A percentile compares a stretch with the other conserved stretches of the same genome.
These are phyloP conservation scores for Orychophragmus violaceus DNA, from an alignment of 345 rosid species.

Conservation along the genomic window DNA sequence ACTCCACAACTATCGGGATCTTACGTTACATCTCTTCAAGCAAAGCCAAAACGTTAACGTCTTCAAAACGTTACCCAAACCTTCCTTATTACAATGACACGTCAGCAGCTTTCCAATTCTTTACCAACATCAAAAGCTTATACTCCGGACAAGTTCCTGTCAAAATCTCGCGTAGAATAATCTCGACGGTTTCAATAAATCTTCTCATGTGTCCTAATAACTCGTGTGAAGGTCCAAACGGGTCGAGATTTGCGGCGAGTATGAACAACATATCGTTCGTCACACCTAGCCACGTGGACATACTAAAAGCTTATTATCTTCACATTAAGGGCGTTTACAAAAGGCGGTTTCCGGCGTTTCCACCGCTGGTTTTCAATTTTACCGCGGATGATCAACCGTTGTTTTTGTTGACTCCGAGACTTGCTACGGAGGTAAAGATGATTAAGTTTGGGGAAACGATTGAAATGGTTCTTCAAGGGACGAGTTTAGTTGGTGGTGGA, in stretches of 20 bases:
- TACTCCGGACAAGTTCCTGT: constrained; percentile 2
- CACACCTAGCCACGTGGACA: constrained; percentile 24
- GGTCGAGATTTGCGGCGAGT: constrained; percentile 21
- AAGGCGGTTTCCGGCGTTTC: constrained; percentile 32
- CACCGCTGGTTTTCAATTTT: constrained; percentile 26
- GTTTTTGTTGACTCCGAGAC: constrained; percentile 11
- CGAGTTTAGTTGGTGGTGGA: constrained; percentile 16
- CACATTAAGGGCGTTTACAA: constrained; percentile 14
- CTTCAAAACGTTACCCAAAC: constrained; percentile 22
- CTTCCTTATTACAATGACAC: constrained; percentile 43
- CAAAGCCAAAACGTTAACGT: neutral
- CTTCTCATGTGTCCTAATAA: constrained; percentile 16
- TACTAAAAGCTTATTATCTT: constrained; percentile 20
- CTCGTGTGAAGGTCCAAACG: constrained; percentile 23
- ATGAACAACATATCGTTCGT: constrained; percentile 27
- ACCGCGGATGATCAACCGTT: constrained; percentile 18
- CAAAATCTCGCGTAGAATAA: constrained; percentile 13
- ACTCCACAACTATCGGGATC: constrained; percentile 37
- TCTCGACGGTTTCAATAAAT: constrained; percentile 32
- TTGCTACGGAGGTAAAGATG: constrained; percentile 16
- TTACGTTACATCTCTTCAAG: constrained; percentile 29
- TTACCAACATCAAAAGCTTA: neutral
- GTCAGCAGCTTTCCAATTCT: constrained; percentile 20
- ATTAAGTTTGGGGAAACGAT: constrained; percentile 4
- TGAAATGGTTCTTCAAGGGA: constrained; percentile 23